Evolutionary conservation across 2,329 filamentous ascomycete species (phyloP).

Genomic region (Penicillium capsulatum): DNA sequence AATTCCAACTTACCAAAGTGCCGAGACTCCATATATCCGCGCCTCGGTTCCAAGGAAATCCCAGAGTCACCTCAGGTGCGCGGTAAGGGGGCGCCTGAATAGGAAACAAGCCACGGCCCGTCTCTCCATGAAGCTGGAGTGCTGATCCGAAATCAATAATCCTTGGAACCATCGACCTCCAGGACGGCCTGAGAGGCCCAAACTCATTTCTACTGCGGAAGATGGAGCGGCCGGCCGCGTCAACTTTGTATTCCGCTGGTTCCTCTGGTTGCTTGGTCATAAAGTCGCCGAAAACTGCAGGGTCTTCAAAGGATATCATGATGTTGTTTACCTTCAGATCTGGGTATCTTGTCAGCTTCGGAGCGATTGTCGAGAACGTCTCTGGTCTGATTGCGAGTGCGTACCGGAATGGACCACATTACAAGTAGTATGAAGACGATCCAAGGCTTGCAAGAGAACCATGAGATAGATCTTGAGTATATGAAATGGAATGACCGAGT

Average conservation of each 20-base stretch:
- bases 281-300: background rate
- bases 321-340: background rate
- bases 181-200: background rate
- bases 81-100: background rate
- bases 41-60: background rate
- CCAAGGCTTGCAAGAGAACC: background rate
- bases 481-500: background rate
- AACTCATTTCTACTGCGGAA: background rate
- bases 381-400: background rate
- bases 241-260: background rate
- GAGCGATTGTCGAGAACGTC: background rate
- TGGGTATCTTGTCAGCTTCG: background rate
- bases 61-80: background rate
- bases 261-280: background rate
- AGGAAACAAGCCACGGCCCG: background rate
- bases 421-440: background rate
- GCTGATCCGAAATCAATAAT: background rate
- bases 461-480: background rate
- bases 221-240: background rate
- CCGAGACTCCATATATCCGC: background rate
- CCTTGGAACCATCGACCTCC: background rate
- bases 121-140: background rate
- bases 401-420: background rate
- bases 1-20: background rate
- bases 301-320: background rate